Base-by-base conservation (phyloP, 2,329 filamentous ascomycete species). In the Fusarium euwallaceae region DNA sequence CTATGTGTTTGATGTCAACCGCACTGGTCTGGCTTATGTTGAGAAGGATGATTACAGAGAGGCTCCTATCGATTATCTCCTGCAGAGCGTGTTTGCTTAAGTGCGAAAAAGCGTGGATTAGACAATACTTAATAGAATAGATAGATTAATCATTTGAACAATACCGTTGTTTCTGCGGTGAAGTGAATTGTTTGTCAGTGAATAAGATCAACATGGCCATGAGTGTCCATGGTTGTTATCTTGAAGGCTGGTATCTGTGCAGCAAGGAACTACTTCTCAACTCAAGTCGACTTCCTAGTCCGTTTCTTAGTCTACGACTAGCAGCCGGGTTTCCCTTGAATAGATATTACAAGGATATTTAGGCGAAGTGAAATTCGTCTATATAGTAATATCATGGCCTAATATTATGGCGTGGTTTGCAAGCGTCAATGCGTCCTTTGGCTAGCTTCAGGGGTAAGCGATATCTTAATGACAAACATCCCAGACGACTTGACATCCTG, bases 1-100 rank as follows among this genome's bases (percentile, higher is more conserved):
- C 74, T 79, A 88, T 17, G 83, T 89, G 1, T 87, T 89, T 64
- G 85, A 88, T 69, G 83, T 83, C 22, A 88, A 89, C 75, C 80
- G 75, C 4, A 87, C 85, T 6, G 69, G 69, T 5, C 65, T 83
- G 10, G 73, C 76, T 17, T 86, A 86, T 74, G 73, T 84, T 64
- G 86, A 86, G 74, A 69, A 78, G 55, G 87, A 90, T 74, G 81
- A 81, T 27, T 87, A 86, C 79, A 81, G 87, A 36, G 78, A 79
- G 20, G 79, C 83, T 59, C 83, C 82, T 10, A 86, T 87, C n/a
- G 58, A 78, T 4, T 86, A 85, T 69, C 75, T 84, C 4, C 70
- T 81, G 4, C 65, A 81, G 1, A 36, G 66, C 45, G 76, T 79
- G 4, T 79, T 67, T 37, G 36, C 56, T n/a, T 39, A 59, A 11